Base-by-base conservation (phyloP, 768 basidiomycete species). In the Asterophora lycoperdoides region DNA sequence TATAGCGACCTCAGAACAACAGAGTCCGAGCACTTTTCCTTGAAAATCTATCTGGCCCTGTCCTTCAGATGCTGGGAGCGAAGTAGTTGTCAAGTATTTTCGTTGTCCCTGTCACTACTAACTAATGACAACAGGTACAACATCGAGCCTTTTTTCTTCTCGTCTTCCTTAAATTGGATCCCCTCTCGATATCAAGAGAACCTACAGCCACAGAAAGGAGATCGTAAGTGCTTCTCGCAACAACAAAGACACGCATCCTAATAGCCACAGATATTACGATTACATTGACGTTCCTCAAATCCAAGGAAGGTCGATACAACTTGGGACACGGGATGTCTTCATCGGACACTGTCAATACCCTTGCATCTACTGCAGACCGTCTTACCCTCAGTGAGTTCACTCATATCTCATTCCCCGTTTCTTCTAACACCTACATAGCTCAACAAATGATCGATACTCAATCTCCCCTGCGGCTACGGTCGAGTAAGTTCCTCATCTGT, bases 71-170 rank as follows among this genome's bases (percentile, higher is more conserved):
- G 78, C 63, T 84, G 4, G 83, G 83, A 8, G 68, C 75, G 33
- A 79, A 60, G 82, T 81, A 53, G 30, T 2, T 32, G 8, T 32
- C 3, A 19, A 9, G 5, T 9, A 13, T 46, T 32, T 18, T 34
- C 29, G 36, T 13, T 19, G 9, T 17, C 13, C 2, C 35, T 44
- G 20, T 6, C 7, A 17, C 13, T 15, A 9, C 39, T 8, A 45
- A 15, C 13, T 8, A 8, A 26, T 15, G 6, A 32, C 11, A 37
- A 20, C n/a, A 77, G 81, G 58, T 80, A 76, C 56, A 69, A 73
- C 33, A 74, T 84, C 39, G 83, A 84, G 53, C 83, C 83, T 0
- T 84, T 83, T 60, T 84, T 81, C 63, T 84, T 78, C 55, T 81
- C 81, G 0, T 83, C 82, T 0, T 79, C 80, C 11, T 54, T 81